These are phyloP conservation scores for Solanum aculeatissimum DNA, from an alignment of 305 asterid species.

Conservation along the genomic window DNA sequence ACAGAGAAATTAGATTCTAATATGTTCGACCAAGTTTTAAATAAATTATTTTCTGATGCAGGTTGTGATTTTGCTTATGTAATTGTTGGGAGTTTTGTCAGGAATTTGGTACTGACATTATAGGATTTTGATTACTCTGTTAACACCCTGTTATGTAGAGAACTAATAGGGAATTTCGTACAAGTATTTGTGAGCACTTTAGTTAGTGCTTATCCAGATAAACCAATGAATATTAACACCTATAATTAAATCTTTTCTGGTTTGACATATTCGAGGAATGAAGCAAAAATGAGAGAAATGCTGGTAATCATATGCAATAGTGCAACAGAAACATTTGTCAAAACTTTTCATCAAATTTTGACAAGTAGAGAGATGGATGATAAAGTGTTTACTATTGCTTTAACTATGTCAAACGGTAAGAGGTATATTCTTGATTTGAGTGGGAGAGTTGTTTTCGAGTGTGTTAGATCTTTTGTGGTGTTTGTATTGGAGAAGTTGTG, in stretches of 20 bases:
- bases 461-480: conserved; percentile 51
- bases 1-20: neutral
- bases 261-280: conserved; percentile 57
- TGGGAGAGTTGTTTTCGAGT: conserved; percentile 42
- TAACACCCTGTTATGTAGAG: conserved; percentile 18
- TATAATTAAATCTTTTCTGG: conserved; percentile 47
- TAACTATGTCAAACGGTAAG: conserved; percentile 34
- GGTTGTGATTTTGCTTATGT: conserved; percentile 66
- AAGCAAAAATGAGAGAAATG: conserved; percentile 34
- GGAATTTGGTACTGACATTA: conserved; percentile 35
- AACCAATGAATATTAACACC: conserved; percentile 40
- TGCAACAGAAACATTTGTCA: conserved; percentile 52
- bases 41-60: conserved; percentile 46
- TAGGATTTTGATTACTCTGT: neutral
- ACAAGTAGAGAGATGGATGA: conserved; percentile 1
- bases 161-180: conserved; percentile 40
- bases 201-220: conserved; percentile 52
- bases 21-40: conserved; percentile 21
- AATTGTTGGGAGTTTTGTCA: conserved; percentile 52
- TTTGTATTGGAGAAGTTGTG: conserved; percentile 28
- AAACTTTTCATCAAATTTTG: conserved; percentile 39
- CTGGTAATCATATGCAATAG: conserved; percentile 34
- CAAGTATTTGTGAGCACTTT: conserved; percentile 48
- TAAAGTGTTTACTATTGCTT: conserved; percentile 11
- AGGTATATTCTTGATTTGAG: conserved; percentile 48